Conservation (phyloP, 73 alveolate genomes). For the Paramecium caudatum region DNA sequence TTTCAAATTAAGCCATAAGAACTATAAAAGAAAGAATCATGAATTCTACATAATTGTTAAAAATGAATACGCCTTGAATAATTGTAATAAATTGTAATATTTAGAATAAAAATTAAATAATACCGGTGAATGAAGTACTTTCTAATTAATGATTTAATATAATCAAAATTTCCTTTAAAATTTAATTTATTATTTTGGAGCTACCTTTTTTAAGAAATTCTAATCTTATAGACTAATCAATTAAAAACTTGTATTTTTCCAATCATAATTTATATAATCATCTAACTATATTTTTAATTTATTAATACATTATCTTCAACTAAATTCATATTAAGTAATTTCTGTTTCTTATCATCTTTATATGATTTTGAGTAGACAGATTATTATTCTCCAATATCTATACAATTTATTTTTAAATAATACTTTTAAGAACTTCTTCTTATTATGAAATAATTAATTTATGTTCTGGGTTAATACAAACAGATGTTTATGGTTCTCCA, state of each 20-base stretch:
- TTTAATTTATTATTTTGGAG: not conserved
- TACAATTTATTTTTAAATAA: not conserved
- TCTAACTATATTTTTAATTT: not conserved
- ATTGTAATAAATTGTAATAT: not conserved
- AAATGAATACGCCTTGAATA: not conserved
- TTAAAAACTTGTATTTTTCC: not conserved
- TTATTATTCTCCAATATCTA: not conserved
- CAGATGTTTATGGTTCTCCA: not conserved
- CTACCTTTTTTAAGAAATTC: not conserved
- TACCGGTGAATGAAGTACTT: not conserved
- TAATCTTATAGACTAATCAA: constrained; percentile 11
- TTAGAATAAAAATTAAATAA: not conserved
- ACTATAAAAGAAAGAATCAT: constrained; percentile 46
- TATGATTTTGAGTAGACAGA: not conserved
- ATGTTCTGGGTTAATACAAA: not conserved
- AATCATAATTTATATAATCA: constrained; percentile 8
- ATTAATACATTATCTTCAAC: constrained; percentile 11
- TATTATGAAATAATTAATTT: not conserved
- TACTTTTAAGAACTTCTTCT: constrained; percentile 13
- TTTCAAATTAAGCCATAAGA: constrained; percentile 40
- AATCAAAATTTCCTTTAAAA: not conserved
- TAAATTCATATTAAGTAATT: not conserved
- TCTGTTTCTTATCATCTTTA: not conserved
- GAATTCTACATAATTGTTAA: not conserved
- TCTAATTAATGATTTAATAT: not conserved